A percentile compares a stretch with the other conserved stretches of the same genome.
Conservation (phyloP, 2,329 filamentous ascomycete species). For the Hymenoscyphus scutula region DNA sequence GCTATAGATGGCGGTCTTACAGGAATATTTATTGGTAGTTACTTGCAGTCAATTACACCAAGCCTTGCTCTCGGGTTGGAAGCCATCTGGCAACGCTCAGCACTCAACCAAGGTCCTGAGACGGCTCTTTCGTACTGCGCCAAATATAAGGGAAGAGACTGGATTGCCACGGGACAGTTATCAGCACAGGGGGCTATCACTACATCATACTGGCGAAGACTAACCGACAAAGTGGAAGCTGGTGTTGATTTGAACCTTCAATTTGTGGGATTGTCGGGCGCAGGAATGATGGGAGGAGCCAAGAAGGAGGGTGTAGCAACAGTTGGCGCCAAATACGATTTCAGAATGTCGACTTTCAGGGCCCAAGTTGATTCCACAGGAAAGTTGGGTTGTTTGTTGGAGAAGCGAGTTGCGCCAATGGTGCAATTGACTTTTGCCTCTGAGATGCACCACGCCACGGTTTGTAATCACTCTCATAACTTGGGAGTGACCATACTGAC, state of each 20-base stretch:
- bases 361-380: conserved; percentile 94
- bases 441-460: conserved; percentile 93
- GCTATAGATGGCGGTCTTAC: conserved; percentile 87
- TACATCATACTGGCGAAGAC: conserved; percentile 87
- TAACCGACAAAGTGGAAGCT: conserved; percentile 94
- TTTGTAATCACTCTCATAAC: conserved; percentile 48
- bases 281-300: conserved; percentile 70
- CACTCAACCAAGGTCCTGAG: conserved; percentile 83
- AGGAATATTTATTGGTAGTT: conserved; percentile 93
- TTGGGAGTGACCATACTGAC: conserved; percentile 31
- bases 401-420: conserved; percentile 92
- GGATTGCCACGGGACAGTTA: conserved; percentile 88
- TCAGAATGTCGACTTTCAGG: conserved; percentile 91
- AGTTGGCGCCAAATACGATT: conserved; percentile 96
- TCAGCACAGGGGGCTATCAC: conserved; percentile 78
- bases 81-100: conserved; percentile 87
- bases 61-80: conserved; percentile 85
- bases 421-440: conserved; percentile 94
- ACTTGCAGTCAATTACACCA: conserved; percentile 89
- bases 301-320: conserved; percentile 88
- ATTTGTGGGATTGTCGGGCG: conserved; percentile 63
- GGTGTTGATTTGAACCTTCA: conserved; percentile 93
- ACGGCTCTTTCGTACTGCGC: conserved; percentile 86
- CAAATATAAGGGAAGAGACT: conserved; percentile 87
- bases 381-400: conserved; percentile 86